Base-by-base conservation (phyloP, 2,329 filamentous ascomycete species). In the Furcasterigmium furcatum region DNA sequence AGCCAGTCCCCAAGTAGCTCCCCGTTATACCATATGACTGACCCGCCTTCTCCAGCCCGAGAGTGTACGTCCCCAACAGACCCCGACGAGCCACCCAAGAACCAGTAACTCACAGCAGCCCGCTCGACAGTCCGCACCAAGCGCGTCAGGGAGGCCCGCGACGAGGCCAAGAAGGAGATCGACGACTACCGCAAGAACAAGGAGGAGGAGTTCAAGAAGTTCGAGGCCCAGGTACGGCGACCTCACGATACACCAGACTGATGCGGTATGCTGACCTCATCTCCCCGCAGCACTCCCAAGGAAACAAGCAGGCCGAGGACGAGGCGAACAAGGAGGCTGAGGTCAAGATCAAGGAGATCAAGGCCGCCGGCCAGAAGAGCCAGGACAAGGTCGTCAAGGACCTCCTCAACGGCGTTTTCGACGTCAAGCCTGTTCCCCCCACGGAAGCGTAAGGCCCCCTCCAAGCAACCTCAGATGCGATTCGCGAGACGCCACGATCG, bases 151-250 rank as follows among this genome's bases (percentile, higher is more conserved):
- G 94, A 97, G 74, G 94, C 94, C 53, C 88, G 92, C 64, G 84
- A 88, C 63, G 94, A 99, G 71, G 94, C 94, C 52, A 95, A 96
- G 74, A 95, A 95, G 73, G 92, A 99, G 69, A 96, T 99, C 62
- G 88, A 96, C 55, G 87, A 90, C 46, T 97, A 99, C 77, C 84
- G 85, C 66, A 81, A 85, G 61, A 73, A 85, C 59, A 99, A 96
- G 76, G 94, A 99, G 62, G 80, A 88, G 29, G 92, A 97, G 70
- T 97, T 91, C 76, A 92, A 94, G 77, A 86, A 87, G 65, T 97
- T 95, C 61, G 91, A 97, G 76, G 79, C 89, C 52, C 74, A 82
- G 73, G 77, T 80, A 64, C 39, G 61, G 14, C 9, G 9, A 22
- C 22, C 20, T 38, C 36, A n/a, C n/a, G n/a, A n/a, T n/a, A 10